Conservation (phyloP, 352 stramenopile species). For the Peronospora tabacina region DNA sequence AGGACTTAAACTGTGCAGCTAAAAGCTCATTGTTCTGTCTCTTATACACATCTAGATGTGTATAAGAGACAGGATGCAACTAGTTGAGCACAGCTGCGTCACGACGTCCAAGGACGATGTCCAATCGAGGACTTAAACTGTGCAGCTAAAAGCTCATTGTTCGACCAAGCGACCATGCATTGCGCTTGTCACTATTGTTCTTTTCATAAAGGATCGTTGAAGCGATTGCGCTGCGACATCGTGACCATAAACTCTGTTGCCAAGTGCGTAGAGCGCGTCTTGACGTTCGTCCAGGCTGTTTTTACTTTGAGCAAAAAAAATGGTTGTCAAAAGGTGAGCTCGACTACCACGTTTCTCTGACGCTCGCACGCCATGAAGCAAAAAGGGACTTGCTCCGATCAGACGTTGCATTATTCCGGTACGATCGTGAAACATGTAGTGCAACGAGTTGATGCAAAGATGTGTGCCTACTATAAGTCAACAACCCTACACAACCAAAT, state of each 20-base stretch:
- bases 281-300: background rate
- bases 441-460: constrained; percentile 19
- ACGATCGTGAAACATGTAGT: background rate
- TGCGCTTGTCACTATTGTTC: constrained; percentile 12
- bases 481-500: constrained; percentile 11
- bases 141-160: constrained; percentile 8
- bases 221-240: constrained; percentile 6
- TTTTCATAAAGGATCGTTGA: constrained; percentile 14
- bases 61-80: too few species aligned
- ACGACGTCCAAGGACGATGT: constrained; percentile 19
- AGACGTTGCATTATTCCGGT: constrained; percentile 2
- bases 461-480: constrained; percentile 21
- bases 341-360: constrained; percentile 19
- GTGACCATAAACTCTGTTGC: too few species aligned
- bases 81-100: too few species aligned
- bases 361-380: constrained; percentile 14
- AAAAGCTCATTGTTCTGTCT: constrained; percentile 16
- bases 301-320: too few species aligned
- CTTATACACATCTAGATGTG: too few species aligned
- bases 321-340: constrained; percentile 13
- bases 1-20: background rate
- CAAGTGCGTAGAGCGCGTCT: too few species aligned
- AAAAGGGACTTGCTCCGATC: constrained; percentile 10
- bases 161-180: constrained; percentile 8
- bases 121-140: constrained; percentile 1